Evolutionary conservation across 2,329 filamentous ascomycete species (phyloP).

Genomic region (Venturia aucupariae): DNA sequence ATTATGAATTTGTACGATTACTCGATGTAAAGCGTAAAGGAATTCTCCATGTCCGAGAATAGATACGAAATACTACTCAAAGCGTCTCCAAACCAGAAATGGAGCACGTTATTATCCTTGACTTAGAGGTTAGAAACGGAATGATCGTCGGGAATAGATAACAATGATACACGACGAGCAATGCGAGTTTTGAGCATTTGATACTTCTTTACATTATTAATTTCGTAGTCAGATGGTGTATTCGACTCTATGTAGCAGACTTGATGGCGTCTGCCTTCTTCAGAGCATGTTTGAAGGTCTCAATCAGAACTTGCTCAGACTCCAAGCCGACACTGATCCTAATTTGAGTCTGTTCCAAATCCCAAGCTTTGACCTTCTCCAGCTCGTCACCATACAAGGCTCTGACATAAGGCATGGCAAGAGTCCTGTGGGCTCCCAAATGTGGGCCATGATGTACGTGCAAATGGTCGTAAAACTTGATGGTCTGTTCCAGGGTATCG

Average conservation of each 20-base stretch:
- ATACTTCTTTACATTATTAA: neutral
- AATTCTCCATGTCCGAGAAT: no score
- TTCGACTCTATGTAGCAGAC: neutral
- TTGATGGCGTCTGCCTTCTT: constrained; percentile 4
- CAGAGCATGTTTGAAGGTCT: constrained; percentile 12
- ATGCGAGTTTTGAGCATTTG: neutral
- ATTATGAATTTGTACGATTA: no score
- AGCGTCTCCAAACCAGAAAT: no score
- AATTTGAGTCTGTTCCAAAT: constrained; percentile 34
- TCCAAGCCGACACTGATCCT: constrained; percentile 43
- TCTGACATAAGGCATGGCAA: constrained; percentile 41
- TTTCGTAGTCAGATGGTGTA: neutral
- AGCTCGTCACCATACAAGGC: constrained; percentile 34
- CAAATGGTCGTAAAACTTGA: constrained; percentile 42
- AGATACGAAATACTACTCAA: no score
- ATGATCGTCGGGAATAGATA: no score
- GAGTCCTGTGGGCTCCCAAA: constrained; percentile 44
- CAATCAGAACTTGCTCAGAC: constrained; percentile 17
- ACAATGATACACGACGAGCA: no score
- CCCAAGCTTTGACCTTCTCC: constrained; percentile 31
- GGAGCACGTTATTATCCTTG: no score
- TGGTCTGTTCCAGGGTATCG: constrained; percentile 29
- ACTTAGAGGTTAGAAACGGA: no score
- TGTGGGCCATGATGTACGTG: constrained; percentile 45
- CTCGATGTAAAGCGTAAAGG: no score